Evolutionary conservation across 768 basidiomycete genomes (phyloP).

Genomic region (Trichaptum fuscoviolaceum): DNA sequence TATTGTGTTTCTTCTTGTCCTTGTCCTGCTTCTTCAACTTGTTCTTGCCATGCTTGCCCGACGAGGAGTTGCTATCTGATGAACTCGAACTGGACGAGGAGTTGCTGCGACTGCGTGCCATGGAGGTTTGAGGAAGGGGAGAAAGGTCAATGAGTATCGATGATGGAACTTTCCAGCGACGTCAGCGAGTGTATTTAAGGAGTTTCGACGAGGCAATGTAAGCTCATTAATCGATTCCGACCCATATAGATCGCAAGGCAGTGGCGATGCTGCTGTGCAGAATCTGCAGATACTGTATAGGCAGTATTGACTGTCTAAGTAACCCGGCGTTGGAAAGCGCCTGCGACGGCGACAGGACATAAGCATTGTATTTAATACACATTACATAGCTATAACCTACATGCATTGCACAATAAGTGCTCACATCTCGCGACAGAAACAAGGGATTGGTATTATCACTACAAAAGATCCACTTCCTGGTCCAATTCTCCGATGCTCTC

Average conservation of each 20-base stretch:
- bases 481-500: constrained; percentile 11
- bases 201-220: background rate
- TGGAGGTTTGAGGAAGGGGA: background rate
- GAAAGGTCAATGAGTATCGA: background rate
- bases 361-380: background rate
- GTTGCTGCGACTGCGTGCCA: constrained; percentile 2
- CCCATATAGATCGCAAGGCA: background rate
- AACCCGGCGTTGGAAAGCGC: background rate
- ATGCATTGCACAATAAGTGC: background rate
- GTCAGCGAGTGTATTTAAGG: background rate
- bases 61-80: constrained; percentile 2
- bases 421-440: background rate
- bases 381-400: background rate
- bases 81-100: constrained; percentile 1
- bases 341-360: no score
- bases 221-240: background rate
- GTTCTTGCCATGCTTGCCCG: constrained; percentile 16
- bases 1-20: constrained; percentile 22
- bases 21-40: constrained; percentile 19
- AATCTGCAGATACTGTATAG: no score
- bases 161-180: background rate
- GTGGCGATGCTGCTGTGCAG: background rate
- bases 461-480: constrained; percentile 16
- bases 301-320: background rate
- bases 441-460: background rate